These are phyloP conservation scores for Patellaria atrata DNA, from an alignment of 495 filamentous ascomycete genomes.

Conservation along the genomic window DNA sequence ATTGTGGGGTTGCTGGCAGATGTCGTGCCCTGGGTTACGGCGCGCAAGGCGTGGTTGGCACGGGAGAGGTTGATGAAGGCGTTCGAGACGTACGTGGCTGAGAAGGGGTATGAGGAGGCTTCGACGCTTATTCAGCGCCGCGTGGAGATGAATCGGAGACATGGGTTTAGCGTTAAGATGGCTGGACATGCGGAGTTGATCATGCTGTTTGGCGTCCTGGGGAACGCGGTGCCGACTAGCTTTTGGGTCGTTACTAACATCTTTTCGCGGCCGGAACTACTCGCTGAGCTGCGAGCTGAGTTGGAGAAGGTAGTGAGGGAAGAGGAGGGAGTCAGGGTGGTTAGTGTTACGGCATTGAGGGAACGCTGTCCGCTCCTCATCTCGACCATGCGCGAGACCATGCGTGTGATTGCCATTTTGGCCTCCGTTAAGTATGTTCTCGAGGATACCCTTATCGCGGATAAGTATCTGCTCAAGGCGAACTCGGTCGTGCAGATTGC, in stretches of 20 bases:
- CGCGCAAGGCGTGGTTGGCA: constrained; percentile 16
- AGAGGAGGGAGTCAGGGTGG: constrained; percentile 1
- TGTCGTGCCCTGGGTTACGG: constrained; percentile 14
- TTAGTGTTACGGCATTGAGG: constrained; percentile 6
- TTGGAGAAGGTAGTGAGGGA: constrained; percentile 4
- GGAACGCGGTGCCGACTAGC: constrained; percentile 12
- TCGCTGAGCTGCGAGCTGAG: constrained; percentile 11
- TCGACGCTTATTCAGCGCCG: constrained; percentile 17
- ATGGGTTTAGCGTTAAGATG: constrained; percentile 11
- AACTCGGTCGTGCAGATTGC: constrained; percentile 14
- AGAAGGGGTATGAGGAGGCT: constrained; percentile 8
- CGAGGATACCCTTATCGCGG: constrained; percentile 14
- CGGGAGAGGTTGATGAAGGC: constrained; percentile 18
- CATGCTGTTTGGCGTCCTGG: constrained; percentile 8
- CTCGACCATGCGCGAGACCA: constrained; percentile 12
- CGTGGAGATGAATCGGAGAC: constrained; percentile 4
- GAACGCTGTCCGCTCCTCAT: constrained; percentile 13
- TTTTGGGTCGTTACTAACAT: constrained; percentile 19
- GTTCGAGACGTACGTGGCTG: constrained; percentile 17
- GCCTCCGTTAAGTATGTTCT: constrained; percentile 7
- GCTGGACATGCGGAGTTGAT: constrained; percentile 10
- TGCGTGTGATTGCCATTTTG: constrained; percentile 11
- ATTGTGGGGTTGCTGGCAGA: constrained; percentile 11
- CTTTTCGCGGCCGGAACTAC: constrained; percentile 12
- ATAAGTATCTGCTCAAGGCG: constrained; percentile 13